These are phyloP conservation scores for Cyamopsis tetragonoloba DNA, from an alignment of 306 rosid species.

Conservation along the genomic window DNA sequence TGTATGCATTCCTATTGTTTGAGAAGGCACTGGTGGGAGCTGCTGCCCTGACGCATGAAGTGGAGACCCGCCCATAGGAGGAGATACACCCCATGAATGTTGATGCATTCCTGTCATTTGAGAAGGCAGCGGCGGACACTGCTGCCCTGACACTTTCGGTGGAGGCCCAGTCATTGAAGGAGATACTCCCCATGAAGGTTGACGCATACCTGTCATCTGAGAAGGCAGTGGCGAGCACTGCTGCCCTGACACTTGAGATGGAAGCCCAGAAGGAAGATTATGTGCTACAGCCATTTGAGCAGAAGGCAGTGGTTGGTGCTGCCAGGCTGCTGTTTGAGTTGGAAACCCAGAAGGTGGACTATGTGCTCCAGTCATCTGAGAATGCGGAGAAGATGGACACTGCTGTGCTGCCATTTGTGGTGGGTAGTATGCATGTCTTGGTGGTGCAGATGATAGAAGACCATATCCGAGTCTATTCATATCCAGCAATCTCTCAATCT, in stretches of 20 bases:
- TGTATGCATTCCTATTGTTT: constrained; percentile 27
- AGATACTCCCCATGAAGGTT: constrained; percentile 30
- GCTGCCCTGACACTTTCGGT: constrained; percentile 31
- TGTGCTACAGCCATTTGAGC: constrained; percentile 33
- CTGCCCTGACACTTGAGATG: constrained; percentile 8
- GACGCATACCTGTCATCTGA: constrained; percentile 19
- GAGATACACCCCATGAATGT: too few relatives aligned
- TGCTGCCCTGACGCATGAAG: constrained; percentile 37
- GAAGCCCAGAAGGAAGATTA: constrained; percentile 21
- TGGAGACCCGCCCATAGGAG: too few relatives aligned
- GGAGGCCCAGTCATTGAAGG: constrained; percentile 28
- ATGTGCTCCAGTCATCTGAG: constrained; percentile 33
- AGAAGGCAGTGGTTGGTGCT: constrained; percentile 24
- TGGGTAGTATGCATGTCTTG: constrained; percentile 38
- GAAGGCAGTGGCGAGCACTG: background rate
- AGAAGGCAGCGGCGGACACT: too few relatives aligned
- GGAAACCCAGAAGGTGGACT: constrained; percentile 19
- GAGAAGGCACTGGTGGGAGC: constrained; percentile 25
- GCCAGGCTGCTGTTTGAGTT: constrained; percentile 35
- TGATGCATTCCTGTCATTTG: constrained; percentile 24
- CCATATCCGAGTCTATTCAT: constrained; percentile 40
- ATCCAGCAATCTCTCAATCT: constrained; percentile 61
- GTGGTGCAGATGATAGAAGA: constrained; percentile 33
- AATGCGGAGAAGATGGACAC: constrained; percentile 29
- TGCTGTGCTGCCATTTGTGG: too few relatives aligned